phyloP scores from a whole-genome alignment of 495 filamentous ascomycete species.

The Astrothelium macrocarpum region DNA sequence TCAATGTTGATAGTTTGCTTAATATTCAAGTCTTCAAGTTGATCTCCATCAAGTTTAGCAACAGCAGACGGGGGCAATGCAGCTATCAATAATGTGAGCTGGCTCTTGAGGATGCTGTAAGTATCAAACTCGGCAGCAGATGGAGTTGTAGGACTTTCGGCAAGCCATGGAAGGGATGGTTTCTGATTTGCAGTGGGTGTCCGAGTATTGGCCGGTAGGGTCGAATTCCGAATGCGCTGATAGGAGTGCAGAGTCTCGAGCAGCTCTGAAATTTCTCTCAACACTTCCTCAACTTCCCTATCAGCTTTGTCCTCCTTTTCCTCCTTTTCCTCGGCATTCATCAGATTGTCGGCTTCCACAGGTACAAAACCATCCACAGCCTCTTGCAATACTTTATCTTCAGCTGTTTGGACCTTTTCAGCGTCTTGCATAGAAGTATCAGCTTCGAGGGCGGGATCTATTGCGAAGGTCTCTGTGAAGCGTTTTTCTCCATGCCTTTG shows the following conservation, averaged over 20 bases:
- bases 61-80: constrained; percentile 77
- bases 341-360: constrained; percentile 30
- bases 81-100: constrained; percentile 60
- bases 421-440: constrained; percentile 20
- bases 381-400: constrained; percentile 25
- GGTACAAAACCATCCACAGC: neutral
- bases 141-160: constrained; percentile 41
- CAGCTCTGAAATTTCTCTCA: constrained; percentile 70
- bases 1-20: constrained; percentile 71
- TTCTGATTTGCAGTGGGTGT: constrained; percentile 37
- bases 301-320: constrained; percentile 53
- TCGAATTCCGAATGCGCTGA: constrained; percentile 70
- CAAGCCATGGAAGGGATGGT: constrained; percentile 16
- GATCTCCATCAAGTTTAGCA: constrained; percentile 75
- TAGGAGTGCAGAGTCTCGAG: constrained; percentile 79
- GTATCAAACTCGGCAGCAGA: constrained; percentile 57
- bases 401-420: constrained; percentile 33
- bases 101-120: constrained; percentile 66
- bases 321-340: constrained; percentile 33
- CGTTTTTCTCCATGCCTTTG: constrained; percentile 56
- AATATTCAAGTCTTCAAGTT: constrained; percentile 69
- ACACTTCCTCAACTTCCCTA: constrained; percentile 53
- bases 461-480: constrained; percentile 43
- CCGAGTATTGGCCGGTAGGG: constrained; percentile 31
- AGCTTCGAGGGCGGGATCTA: constrained; percentile 38